Percentiles rank a stretch among this genome's conserved stretches.
Evolutionary conservation across 75 land plant species (phyloP).

Genomic region (Cupressus sempervirens): DNA sequence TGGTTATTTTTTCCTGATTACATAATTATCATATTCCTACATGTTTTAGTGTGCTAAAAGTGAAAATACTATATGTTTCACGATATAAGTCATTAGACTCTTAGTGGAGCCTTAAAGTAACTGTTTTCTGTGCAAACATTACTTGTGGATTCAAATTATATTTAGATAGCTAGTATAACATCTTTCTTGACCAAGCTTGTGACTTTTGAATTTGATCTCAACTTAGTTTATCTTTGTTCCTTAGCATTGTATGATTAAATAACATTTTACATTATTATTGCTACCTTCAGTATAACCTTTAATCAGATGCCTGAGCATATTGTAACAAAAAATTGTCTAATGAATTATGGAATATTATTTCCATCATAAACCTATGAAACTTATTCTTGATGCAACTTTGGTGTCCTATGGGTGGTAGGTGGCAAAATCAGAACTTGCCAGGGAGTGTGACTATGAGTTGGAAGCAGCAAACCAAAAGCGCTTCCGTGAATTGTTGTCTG

Average conservation of each 20-base stretch:
- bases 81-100: not conserved
- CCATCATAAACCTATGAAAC: not conserved
- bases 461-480: constrained; percentile 86
- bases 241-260: not conserved
- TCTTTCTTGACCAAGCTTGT: not conserved
- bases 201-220: not conserved
- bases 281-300: not conserved
- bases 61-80: not conserved
- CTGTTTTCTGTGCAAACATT: not conserved
- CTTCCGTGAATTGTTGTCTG: constrained; percentile 55
- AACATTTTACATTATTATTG: not conserved
- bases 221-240: not conserved
- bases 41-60: too few relatives aligned
- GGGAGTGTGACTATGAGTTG: constrained; percentile 89
- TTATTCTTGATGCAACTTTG: not conserved
- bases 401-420: constrained; percentile 44
- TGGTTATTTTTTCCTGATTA: too few relatives aligned
- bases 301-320: not conserved
- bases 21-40: too few relatives aligned
- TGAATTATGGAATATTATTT: not conserved
- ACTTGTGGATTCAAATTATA: not conserved
- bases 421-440: constrained; percentile 91
- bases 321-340: not conserved
- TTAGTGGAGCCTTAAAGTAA: not conserved
- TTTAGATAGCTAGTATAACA: not conserved